Base-by-base conservation (phyloP, 768 basidiomycete species). In the Asterophora parasitica region DNA sequence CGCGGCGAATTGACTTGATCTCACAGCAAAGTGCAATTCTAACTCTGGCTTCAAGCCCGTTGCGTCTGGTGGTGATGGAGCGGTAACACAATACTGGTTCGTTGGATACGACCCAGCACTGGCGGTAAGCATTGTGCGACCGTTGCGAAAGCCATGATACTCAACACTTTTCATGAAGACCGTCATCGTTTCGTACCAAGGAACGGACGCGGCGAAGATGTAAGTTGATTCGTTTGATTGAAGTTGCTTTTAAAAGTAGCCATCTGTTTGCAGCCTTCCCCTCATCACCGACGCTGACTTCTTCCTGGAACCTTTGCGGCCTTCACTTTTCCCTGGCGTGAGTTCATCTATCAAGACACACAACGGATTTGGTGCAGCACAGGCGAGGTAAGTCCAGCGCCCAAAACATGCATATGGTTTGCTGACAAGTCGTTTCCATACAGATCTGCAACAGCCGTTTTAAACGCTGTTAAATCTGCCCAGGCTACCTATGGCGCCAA, bases 291-390 rank as follows among this genome's bases (percentile, higher is more conserved):
- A 82, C 49, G 59, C 49, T 0, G 58, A 75, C 46, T 55, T 78
- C 50, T 48, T 70, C 50, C 54, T 69, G 46, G 49, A 49, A 2
- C 52, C 40, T 4, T 58, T 77, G 36, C 44, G 74, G 48, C 15
- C 72, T 0, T 54, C 65, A 0, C 66, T 79, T 7, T 82, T 82
- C 64, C 78, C 78, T 0, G 77, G 77, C 2, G 42, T 82, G 5
- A 57, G 58, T 35, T 68, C 71, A 5, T 44, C 54, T 8, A 63
- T 82, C 1, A 10, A 68, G 51, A 70, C 66, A 3, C 81, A 82
- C 49, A 50, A 47, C 23, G 81, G 81, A 1, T 82, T 82, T 51
- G 57, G 46, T 9, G 54, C 56, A 1, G 69, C 65, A 4, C 80
- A 82, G 4, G 67, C 73, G 4, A 49, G 42, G 81, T 79, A 56